These are phyloP conservation scores for Astraeus odoratus DNA, from an alignment of 768 basidiomycete species.

Conservation along the genomic window DNA sequence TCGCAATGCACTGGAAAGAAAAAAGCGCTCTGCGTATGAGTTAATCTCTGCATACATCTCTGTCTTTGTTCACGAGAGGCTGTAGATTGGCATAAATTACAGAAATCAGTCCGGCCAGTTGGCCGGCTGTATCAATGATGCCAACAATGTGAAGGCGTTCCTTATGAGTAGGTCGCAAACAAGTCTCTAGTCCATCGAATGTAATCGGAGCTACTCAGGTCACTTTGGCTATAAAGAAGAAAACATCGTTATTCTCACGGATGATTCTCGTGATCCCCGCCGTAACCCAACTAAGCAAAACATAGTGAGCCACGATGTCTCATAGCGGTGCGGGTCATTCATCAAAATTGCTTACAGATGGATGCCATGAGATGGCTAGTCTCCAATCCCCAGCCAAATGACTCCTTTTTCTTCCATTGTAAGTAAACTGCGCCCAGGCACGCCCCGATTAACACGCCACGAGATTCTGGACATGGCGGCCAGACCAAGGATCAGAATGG, in stretches of 20 bases:
- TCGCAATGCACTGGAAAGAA: conserved; percentile 84
- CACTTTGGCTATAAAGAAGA: conserved; percentile 62
- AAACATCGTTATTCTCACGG: conserved; percentile 84
- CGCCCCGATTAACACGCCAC: neutral
- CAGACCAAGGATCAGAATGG: conserved; percentile 80
- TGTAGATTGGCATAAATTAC: conserved; percentile 88
- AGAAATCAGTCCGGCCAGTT: conserved; percentile 59
- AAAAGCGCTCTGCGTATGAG: conserved; percentile 80
- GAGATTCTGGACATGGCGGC: conserved; percentile 92
- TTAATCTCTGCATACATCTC: neutral
- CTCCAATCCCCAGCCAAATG: conserved; percentile 65
- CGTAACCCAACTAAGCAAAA: conserved; percentile 72
- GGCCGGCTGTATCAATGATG: conserved; percentile 90
- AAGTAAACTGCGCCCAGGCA: conserved; percentile 14
- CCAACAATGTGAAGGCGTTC: conserved; percentile 73
- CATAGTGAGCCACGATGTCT: conserved; percentile 45
- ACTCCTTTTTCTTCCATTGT: conserved; percentile 91
- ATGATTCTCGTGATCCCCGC: conserved; percentile 58
- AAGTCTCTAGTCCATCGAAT: neutral
- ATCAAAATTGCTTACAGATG: conserved; percentile 33
- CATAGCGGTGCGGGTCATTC: neutral
- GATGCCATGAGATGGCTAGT: conserved; percentile 93
- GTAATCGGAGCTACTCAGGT: conserved; percentile 2
- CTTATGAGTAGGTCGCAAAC: conserved; percentile 45
- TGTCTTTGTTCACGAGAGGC: neutral